Percentiles rank a stretch among this genome's conserved stretches.
These are phyloP conservation scores for Acarospora socialis DNA, from an alignment of 2,329 filamentous ascomycete genomes.

Conservation along the genomic window DNA sequence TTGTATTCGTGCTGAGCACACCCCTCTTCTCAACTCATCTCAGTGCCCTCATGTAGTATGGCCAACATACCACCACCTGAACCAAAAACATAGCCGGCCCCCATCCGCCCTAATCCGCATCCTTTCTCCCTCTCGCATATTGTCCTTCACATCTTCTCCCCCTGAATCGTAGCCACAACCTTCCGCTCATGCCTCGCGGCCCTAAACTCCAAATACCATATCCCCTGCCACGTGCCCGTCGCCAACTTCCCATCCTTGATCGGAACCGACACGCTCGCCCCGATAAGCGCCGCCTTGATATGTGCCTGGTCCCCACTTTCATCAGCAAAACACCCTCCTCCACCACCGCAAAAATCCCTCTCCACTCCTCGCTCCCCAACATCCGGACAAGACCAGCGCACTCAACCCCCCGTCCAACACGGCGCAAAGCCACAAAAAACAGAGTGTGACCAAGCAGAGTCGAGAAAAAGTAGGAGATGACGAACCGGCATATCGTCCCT, in stretches of 20 bases:
- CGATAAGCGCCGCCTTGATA: conserved; percentile 80
- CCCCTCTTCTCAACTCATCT: too few species aligned
- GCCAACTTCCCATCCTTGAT: conserved; percentile 72
- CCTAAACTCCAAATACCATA: conserved; percentile 91
- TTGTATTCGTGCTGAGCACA: too few species aligned
- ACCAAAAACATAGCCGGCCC: too few species aligned
- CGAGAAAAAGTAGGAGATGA: conserved; percentile 13
- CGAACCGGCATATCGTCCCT: conserved; percentile 81
- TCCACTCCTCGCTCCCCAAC: too few species aligned
- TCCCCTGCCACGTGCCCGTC: conserved; percentile 51
- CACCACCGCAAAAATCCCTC: conserved; percentile 3
- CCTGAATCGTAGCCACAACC: conserved; percentile 88
- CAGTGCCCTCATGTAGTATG: too few species aligned
- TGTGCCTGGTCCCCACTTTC: conserved; percentile 72
- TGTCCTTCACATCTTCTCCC: conserved; percentile 44
- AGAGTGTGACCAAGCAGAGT: neutral
- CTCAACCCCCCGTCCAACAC: too few species aligned
- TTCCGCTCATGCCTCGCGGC: conserved; percentile 59
- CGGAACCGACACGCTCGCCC: conserved; percentile 78
- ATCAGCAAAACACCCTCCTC: conserved; percentile 2
- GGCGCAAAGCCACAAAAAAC: too few species aligned
- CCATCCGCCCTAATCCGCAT: too few species aligned
- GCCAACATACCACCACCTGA: too few species aligned
- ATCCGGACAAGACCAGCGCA: too few species aligned
- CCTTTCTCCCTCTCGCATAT: neutral